phyloP scores from a whole-genome alignment of 2,329 filamentous ascomycete genomes.

The Phaeomoniella chlamydospora region DNA sequence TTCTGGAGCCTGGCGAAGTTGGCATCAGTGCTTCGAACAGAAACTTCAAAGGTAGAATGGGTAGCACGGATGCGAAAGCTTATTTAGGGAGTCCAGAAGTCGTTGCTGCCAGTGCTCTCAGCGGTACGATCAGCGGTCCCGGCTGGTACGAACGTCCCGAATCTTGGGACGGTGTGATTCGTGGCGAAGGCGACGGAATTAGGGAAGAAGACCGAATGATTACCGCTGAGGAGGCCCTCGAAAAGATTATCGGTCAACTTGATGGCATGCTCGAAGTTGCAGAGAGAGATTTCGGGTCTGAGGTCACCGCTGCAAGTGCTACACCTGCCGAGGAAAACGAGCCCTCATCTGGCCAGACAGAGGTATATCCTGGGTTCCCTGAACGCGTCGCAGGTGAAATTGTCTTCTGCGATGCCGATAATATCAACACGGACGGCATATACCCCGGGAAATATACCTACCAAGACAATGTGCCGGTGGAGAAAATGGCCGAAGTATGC shows the following conservation, averaged over 20 bases:
- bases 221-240: slow-evolving; percentile 55
- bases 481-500: slow-evolving; percentile 75
- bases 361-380: slow-evolving; percentile 75
- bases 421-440: slow-evolving; percentile 84
- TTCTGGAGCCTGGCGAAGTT: slow-evolving; percentile 73
- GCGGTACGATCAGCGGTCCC: slow-evolving; percentile 42
- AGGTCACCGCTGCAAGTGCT: slow-evolving; percentile 11
- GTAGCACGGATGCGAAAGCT: slow-evolving; percentile 60
- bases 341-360: slow-evolving; percentile 28
- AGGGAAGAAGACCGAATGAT: slow-evolving; percentile 48
- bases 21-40: slow-evolving; percentile 74
- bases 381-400: slow-evolving; percentile 75
- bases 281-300: slow-evolving; percentile 29
- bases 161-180: slow-evolving; percentile 43
- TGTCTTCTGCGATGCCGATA: slow-evolving; percentile 71
- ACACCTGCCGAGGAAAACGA: background rate
- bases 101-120: slow-evolving; percentile 75
- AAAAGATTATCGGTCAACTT: slow-evolving; percentile 54
- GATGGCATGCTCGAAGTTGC: slow-evolving; percentile 46
- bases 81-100: slow-evolving; percentile 85
- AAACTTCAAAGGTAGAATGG: slow-evolving; percentile 89
- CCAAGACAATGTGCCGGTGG: slow-evolving; percentile 62
- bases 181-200: slow-evolving; percentile 58
- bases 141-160: slow-evolving; percentile 64
- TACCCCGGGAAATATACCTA: slow-evolving; percentile 90